Evolutionary conservation across 164 flowering plant genomes (phyloP).

Genomic region (Annona squamosa): DNA sequence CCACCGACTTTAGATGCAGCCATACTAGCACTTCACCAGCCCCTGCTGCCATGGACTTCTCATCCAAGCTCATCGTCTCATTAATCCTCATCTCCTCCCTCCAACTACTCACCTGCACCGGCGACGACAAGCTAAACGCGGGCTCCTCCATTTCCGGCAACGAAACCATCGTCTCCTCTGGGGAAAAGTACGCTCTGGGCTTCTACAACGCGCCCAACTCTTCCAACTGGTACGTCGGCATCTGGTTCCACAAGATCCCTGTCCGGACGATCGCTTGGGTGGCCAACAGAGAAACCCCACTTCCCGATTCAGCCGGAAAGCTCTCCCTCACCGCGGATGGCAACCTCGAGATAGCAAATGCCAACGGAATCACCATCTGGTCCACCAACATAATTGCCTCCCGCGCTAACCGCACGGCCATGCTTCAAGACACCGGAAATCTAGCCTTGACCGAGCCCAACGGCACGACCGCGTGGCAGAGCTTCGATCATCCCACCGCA

Average conservation of each 20-base stretch:
- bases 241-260: constrained; percentile 12
- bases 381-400: not conserved
- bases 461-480: not conserved
- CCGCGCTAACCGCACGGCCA: not conserved
- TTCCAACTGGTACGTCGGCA: constrained; percentile 11
- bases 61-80: not conserved
- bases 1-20: no score
- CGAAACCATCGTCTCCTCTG: not conserved
- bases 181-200: constrained; percentile 2
- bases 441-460: not conserved
- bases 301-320: not conserved
- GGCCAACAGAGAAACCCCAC: constrained; percentile 7
- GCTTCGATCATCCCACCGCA: constrained; percentile 1
- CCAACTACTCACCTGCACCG: not conserved
- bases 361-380: not conserved
- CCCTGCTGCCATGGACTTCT: not conserved
- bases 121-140: not conserved
- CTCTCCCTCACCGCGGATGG: not conserved
- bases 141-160: not conserved
- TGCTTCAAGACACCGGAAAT: not conserved
- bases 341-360: not conserved
- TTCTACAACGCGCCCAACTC: constrained; percentile 12
- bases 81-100: not conserved
- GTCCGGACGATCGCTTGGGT: constrained; percentile 4
- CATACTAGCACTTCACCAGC: no score